Conservation (phyloP, 1,284 basidiomycete species). For the Malassezia equina region DNA sequence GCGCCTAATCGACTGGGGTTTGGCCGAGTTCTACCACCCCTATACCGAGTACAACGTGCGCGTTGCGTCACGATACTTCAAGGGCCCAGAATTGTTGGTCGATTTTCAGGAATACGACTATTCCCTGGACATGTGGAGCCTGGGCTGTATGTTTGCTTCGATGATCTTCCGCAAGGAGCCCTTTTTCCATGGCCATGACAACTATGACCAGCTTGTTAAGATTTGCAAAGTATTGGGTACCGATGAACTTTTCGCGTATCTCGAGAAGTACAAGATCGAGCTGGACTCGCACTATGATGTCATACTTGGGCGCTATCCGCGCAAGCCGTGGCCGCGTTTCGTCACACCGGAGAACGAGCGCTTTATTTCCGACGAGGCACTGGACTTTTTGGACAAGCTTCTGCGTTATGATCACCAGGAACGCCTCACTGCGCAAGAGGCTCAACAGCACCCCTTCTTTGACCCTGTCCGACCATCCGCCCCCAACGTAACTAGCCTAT, state of each 20-base stretch:
- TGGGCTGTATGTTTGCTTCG: constrained; percentile 80
- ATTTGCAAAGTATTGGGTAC: constrained; percentile 96
- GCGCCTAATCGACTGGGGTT: constrained; percentile 94
- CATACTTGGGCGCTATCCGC: constrained; percentile 57
- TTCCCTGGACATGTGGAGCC: constrained; percentile 83
- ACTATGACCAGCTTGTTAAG: constrained; percentile 96
- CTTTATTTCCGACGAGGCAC: constrained; percentile 70
- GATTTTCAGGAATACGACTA: constrained; percentile 98
- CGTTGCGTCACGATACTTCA: constrained; percentile 94
- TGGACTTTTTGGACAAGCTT: constrained; percentile 86
- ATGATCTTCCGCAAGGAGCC: constrained; percentile 98
- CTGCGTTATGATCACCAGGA: constrained; percentile 95
- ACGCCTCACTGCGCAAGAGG: constrained; percentile 67
- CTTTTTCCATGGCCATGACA: constrained; percentile 98
- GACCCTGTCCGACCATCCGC: constrained; percentile 25
- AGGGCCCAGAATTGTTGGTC: constrained; percentile 90
- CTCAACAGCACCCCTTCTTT: constrained; percentile 44
- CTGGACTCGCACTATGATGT: constrained; percentile 48
- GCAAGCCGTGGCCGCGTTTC: constrained; percentile 65
- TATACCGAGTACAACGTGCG: constrained; percentile 96
- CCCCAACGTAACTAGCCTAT: neutral
- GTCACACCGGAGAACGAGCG: constrained; percentile 69
- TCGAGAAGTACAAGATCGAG: constrained; percentile 60
- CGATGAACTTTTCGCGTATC: constrained; percentile 71
- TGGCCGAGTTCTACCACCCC: constrained; percentile 97